phyloP scores from a whole-genome alignment of 495 filamentous ascomycete genomes.

The Amphirosellinia nigrospora region DNA sequence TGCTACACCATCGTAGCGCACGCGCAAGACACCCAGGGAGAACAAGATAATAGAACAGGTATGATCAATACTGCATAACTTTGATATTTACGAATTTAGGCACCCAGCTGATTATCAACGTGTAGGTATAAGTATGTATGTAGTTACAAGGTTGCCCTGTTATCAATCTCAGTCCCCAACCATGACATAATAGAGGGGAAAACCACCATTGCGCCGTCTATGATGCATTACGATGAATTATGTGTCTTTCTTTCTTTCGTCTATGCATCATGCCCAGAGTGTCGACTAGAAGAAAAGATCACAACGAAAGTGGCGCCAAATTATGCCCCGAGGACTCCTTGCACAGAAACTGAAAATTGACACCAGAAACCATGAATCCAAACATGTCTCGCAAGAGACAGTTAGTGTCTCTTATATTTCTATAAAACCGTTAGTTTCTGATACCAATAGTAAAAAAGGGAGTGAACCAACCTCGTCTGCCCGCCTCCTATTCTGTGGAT shows the following conservation, averaged over 20 bases:
- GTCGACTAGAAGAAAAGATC: conserved; percentile 14
- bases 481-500: conserved; percentile 79
- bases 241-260: conserved; percentile 21
- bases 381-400: background rate
- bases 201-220: conserved; percentile 27
- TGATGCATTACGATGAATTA: conserved; percentile 25
- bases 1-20: no score
- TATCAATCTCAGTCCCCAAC: conserved; percentile 22
- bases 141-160: conserved; percentile 27
- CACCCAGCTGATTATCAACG: background rate
- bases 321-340: conserved; percentile 25
- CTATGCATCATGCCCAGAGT: conserved; percentile 23
- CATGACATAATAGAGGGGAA: background rate
- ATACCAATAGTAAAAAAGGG: background rate
- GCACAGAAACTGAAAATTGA: conserved; percentile 16
- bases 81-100: background rate
- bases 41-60: background rate
- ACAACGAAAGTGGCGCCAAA: conserved; percentile 20
- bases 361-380: conserved; percentile 13
- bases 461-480: conserved; percentile 80
- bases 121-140: background rate
- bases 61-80: background rate
- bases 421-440: conserved; percentile 35
- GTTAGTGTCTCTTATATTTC: conserved; percentile 52
- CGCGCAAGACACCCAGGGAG: no score